These are phyloP conservation scores for Saccharomycopsis babjevae DNA, from an alignment of 805 yeast genomes.

Conservation along the genomic window DNA sequence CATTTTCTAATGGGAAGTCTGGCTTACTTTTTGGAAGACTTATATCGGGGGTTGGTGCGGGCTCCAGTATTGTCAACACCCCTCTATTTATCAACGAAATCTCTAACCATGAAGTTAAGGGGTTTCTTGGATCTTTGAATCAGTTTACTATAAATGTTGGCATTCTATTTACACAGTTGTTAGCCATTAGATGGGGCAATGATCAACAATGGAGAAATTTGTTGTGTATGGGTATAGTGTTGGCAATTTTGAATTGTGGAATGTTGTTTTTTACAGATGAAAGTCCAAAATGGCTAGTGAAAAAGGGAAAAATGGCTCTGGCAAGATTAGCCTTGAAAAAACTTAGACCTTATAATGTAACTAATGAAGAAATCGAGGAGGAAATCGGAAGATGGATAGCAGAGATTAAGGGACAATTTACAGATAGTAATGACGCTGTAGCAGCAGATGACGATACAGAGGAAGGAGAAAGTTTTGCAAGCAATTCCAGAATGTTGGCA, in stretches of 20 bases:
- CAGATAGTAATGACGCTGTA: neutral
- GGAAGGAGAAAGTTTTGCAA: neutral
- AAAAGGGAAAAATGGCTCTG: slow-evolving; percentile 34
- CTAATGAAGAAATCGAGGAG: neutral
- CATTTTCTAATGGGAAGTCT: slow-evolving; percentile 34
- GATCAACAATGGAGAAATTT: slow-evolving; percentile 63
- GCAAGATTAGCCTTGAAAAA: slow-evolving; percentile 30
- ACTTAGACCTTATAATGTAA: slow-evolving; percentile 23
- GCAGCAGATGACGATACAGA: neutral
- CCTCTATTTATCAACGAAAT: slow-evolving; percentile 78
- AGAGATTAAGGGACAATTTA: neutral
- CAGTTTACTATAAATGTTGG: slow-evolving; percentile 84
- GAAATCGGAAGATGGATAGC: slow-evolving; percentile 8
- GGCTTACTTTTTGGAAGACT: slow-evolving; percentile 58
- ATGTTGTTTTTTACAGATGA: slow-evolving; percentile 45
- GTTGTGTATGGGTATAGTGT: slow-evolving; percentile 44
- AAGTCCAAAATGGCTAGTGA: slow-evolving; percentile 74
- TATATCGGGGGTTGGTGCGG: slow-evolving; percentile 78
- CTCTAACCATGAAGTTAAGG: slow-evolving; percentile 58
- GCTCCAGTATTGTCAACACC: slow-evolving; percentile 73
- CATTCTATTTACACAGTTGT: slow-evolving; percentile 65
- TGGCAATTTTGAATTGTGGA: slow-evolving; percentile 42
- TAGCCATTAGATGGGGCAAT: slow-evolving; percentile 63
- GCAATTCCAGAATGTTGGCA: neutral
- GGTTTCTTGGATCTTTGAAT: slow-evolving; percentile 79